Evolutionary conservation across 192 early-diverging fungal genomes (phyloP), one percentile per base, ranked within the genome.

Genomic region (Piromyces finnis): DNA sequence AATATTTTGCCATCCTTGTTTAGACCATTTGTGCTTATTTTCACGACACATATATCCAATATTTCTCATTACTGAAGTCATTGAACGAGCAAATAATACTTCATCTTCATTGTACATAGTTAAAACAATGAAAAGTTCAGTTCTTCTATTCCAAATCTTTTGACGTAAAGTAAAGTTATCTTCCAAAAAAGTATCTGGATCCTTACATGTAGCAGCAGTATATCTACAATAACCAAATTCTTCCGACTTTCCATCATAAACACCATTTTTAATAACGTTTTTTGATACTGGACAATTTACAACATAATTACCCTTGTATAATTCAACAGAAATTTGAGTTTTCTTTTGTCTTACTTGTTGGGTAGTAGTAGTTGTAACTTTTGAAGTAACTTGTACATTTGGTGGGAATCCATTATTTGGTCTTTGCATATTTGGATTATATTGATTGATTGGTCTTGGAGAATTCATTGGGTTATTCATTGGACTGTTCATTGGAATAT

Each of bases 41-140:
- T 93, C 22, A 51, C 41, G 41, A 51, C 92, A 94, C 82, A 98
- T 84, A 84, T 98, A 92, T 29, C 88, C 86, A 88, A 98, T 95
- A 88, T 98, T 98, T 84, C 94, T 93, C 89, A 93, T 91, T 29
- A 96, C 90, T 7, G 93, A 92, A 41, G 90, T 83, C 91, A 96
- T 95, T 1, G 96, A 94, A 82, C 95, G 92, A 83, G 90, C 92
- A 85, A 98, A 98, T 79, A 97, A 86, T 30, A 92, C 84, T 82
- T 96, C 94, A 85, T 96, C 95, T 88, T 98, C 96, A 88, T 89
- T 86, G 79, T 87, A 84, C 95, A 97, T 96, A 36, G 95, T 97
- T 81, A 97, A 90, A 79, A 97, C 95, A 81, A 96, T 94, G 82
- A 95, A 95, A 77, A 97, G 82, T 85, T 97, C 95, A 2, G 95